Percentiles rank a stretch among this genome's conserved stretches.
phyloP scores from a whole-genome alignment of 208 protist species.

The Crithidia acanthocephali region DNA sequence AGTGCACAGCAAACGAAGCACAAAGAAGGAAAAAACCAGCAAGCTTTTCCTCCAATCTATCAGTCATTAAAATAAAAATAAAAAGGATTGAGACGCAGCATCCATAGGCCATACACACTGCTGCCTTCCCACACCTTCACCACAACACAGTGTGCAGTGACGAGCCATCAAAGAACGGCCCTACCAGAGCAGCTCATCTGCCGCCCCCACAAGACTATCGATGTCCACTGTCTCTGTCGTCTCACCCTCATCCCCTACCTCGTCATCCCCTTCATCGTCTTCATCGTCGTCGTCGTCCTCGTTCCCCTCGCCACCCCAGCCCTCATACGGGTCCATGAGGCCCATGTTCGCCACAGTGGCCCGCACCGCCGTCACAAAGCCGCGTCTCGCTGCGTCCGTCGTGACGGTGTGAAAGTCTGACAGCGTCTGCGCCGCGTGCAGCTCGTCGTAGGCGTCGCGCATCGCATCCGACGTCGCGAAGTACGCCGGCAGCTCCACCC shows the following conservation, averaged over 20 bases:
- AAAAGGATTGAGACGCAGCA: no score
- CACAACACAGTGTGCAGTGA: no score
- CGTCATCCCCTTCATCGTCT: not conserved
- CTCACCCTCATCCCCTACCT: constrained; percentile 29
- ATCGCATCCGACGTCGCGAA: constrained; percentile 24
- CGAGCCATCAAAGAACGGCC: no score
- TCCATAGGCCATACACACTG: no score
- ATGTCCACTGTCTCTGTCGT: constrained; percentile 10
- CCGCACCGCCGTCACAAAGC: constrained; percentile 44
- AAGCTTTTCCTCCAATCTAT: no score
- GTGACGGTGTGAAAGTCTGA: constrained; percentile 21
- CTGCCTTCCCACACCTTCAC: no score
- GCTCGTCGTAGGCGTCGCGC: constrained; percentile 12
- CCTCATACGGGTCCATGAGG: constrained; percentile 52
- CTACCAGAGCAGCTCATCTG: constrained; percentile 45
- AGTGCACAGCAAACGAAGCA: no score
- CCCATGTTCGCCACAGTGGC: constrained; percentile 57
- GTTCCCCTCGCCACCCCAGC: constrained; percentile 21
- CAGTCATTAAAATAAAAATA: no score
- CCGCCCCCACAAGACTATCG: constrained; percentile 30
- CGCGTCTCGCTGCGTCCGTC: not conserved
- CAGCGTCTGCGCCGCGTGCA: constrained; percentile 19
- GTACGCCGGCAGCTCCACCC: constrained; percentile 28
- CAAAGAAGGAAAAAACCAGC: no score
- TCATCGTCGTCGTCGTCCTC: constrained; percentile 17